Evolutionary conservation across 2,329 filamentous ascomycete genomes (phyloP), one percentile per base, ranked within the genome.

Genomic region (Trichothecium roseum): DNA sequence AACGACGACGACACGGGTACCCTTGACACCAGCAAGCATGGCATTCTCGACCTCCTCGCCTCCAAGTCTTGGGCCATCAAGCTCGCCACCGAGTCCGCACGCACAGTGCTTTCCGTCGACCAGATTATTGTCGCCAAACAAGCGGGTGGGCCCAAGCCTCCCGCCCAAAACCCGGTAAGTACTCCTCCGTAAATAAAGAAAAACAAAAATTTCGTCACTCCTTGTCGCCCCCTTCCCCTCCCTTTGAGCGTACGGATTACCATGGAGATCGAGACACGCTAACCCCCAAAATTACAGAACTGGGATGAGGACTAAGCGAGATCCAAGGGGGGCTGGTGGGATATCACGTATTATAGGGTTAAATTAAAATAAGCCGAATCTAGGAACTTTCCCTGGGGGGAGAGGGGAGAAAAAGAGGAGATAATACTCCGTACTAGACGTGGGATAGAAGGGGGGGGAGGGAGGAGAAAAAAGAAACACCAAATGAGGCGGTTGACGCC

Each of bases 61-160:
- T 79, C 83, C 45, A 98, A 98, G 74, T 81, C 79, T 54, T 96
- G 88, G 89, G 91, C 91, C 32, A 94, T 98, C 61, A 91, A 91
- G 66, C 72, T 98, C 45, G 93, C 91, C 27, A 95, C 89, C 17
- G 91, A 98, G 63, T 82, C 91, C 28, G 89, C 87, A 36, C 76
- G 91, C 51, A 98, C 91, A 32, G 83, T 98, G 20, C 68, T 98
- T 45, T 94, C 87, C 32, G 91, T 98, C 28, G 91, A 98, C 62
- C 93, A 98, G 66, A 98, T 98, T 55, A 98, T 98, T 56, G 91
- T 98, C 39, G 88, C 93, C 43, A 79, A 89, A 64, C 91, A 96
- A 66, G 91, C 93, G 32, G 91, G 91, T 54, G 91, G 91, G 27
- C 91, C 93, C 16, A 98, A 98, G 73, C 89, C 89, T 38, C 91